Percentiles rank a stretch among this genome's conserved stretches.
These are phyloP conservation scores for Nymphaea colorata DNA, from an alignment of 164 flowering plant species.

Conservation along the genomic window DNA sequence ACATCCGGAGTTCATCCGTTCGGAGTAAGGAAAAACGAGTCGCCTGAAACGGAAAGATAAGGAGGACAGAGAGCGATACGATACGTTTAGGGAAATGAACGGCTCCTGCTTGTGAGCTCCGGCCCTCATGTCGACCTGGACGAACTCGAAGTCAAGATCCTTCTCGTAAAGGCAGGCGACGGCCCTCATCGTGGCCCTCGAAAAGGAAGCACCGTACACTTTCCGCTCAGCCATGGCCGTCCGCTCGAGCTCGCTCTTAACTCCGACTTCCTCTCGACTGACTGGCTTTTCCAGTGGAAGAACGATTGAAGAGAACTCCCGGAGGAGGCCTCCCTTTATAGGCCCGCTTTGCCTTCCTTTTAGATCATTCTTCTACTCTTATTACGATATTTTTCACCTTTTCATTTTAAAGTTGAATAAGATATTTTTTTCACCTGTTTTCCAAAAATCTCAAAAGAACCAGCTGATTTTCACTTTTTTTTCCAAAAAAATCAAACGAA, in stretches of 20 bases:
- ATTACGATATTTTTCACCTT: neutral
- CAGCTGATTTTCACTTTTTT: neutral
- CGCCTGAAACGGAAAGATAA: neutral
- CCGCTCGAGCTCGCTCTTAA: neutral
- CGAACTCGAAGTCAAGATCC: slow-evolving; percentile 18
- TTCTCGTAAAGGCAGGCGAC: slow-evolving; percentile 19
- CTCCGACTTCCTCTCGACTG: neutral
- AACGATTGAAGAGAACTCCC: neutral
- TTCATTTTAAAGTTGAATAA: neutral
- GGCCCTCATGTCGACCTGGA: slow-evolving; percentile 7
- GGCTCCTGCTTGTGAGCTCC: slow-evolving; percentile 24
- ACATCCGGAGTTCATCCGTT: neutral
- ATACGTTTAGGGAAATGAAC: slow-evolving; percentile 3
- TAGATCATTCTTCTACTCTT: neutral
- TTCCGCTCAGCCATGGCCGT: slow-evolving; percentile 17
- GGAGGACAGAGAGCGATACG: neutral
- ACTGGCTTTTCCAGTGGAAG: neutral
- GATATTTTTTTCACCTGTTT: neutral
- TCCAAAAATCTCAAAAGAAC: neutral
- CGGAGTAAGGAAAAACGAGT: neutral
- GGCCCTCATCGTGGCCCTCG: slow-evolving; percentile 19
- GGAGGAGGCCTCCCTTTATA: neutral
- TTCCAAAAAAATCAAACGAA: neutral
- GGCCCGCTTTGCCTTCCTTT: neutral
- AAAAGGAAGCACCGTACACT: slow-evolving; percentile 16